Conservation (phyloP, 805 yeast genomes). For the Metschnikowia baotianmanensis region DNA sequence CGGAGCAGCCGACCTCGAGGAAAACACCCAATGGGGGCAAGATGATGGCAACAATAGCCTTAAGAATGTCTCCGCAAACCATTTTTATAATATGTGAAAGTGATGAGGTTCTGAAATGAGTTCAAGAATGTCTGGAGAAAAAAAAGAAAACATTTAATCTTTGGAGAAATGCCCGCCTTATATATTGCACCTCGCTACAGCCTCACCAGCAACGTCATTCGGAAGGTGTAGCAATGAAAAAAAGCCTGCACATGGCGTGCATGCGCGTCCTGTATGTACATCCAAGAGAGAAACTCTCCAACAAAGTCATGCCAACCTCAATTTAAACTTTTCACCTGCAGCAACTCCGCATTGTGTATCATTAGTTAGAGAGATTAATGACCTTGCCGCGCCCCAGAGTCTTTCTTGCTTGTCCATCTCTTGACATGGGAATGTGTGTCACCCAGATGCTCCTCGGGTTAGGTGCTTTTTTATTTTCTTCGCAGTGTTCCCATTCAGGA, state of each 20-base stretch:
- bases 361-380: no score
- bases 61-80: constrained; percentile 52
- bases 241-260: background rate
- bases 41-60: constrained; percentile 49
- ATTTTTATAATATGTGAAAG: constrained; percentile 3
- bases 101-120: background rate
- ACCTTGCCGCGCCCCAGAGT: background rate
- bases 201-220: constrained; percentile 6
- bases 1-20: constrained; percentile 55
- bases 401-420: background rate
- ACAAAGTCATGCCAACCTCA: background rate
- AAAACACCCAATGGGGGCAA: constrained; percentile 65
- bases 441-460: background rate
- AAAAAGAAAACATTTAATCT: background rate
- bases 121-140: no score
- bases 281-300: background rate
- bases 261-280: background rate
- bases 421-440: no score
- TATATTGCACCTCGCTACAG: background rate
- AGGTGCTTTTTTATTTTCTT: background rate
- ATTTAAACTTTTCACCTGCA: background rate
- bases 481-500: background rate
- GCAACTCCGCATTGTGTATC: no score
- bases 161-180: background rate
- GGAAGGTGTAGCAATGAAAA: constrained; percentile 1